Evolutionary conservation across 345 rosid genomes (phyloP), one percentile per base, ranked within the genome.

Genomic region (Lepidium aucheri): DNA sequence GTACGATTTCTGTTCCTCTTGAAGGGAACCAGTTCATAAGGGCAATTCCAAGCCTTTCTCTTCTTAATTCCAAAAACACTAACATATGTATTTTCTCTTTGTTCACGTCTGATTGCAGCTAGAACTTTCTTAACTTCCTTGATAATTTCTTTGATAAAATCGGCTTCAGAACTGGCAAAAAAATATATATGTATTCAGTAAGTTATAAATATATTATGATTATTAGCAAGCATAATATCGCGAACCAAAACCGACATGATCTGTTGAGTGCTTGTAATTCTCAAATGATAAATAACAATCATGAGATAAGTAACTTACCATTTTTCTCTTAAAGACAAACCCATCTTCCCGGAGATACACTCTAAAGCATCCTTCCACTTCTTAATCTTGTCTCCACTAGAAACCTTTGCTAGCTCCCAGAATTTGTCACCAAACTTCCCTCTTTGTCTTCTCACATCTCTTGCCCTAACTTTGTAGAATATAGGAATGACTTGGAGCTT

Each of bases 391-490:
- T 43, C 40, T 41, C 53, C 40, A 26, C 65, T 22, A 43, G 53
- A 60, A 9, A 16, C 6, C 6, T 43, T 43, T 0, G 51, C 65
- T 15, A 60, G 52, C 8, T 5, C 51, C 65, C 65, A 60, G 7
- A 60, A 60, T 5, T 28, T 60, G 26, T 60, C 65, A 42, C 52
- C 52, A 28, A 60, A 60, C 14, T 30, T 51, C n/a, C 18, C 47
- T 4, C 34, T 57, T 5, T 22, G 47, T 5, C 3, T 5, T 1
- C 47, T 57, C 32, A 57, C 63, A n/a, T 57, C 20, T n/a, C 34
- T 57, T 57, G 47, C 47, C 46, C 18, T 57, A 57, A 57, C 47
- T 1, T 57, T 57, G 62, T 57, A 57, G 20, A 40, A 58, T 17
- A 58, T 40, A 2, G 63, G 63, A 20, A 58, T 24, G 3, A 57